Evolutionary conservation across 495 filamentous ascomycete species (phyloP), one percentile per base, ranked within the genome.

Genomic region (Penicillium turbatum): DNA sequence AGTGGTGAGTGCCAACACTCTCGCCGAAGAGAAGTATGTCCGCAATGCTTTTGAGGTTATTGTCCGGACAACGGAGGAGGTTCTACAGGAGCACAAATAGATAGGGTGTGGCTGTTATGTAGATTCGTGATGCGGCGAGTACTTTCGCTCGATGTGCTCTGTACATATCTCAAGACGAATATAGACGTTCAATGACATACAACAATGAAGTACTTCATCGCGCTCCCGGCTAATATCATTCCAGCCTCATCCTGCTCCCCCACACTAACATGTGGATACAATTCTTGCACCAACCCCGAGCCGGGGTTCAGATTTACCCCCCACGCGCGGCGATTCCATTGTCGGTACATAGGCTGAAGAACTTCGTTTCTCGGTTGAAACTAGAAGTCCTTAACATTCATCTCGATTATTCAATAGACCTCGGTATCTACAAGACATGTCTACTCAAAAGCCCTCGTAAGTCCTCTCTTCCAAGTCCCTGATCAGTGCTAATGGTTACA

Each of bases 11-110:
- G 83, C 83, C 16, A 89, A 85, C 47, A 75, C 77, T 38, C 74
- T 77, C 15, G 81, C 87, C 0, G 82, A 91, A 71, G 85, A 87
- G 70, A 81, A 83, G 60, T 85, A 87, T 68, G 68, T 96, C 8
- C 71, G 77, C 47, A 78, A 79, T 55, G 87, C 89, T 4, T 96
- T 96, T 73, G 82, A 87, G n/a, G 81, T 92, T 41, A 42, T 97
- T 3, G 85, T 90, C 1, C 72, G 79, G 52, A 81, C 78, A 7
- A 79, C 87, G 0, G 86, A 89, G 68, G 83, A 85, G 59, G 73
- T 84, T 11, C 64, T 76, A 11, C 36, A 59, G 26, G 35, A 39
- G 50, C 53, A 59, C 42, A 55, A 59, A 17, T 62, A 49, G 27
- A 36, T 44, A 3, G 1, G 15, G 1, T 10, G 15, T 31, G 26